Evolutionary conservation across 2,329 filamentous ascomycete species (phyloP), one percentile per base, ranked within the genome.

Genomic region (Colletotrichum siamense): DNA sequence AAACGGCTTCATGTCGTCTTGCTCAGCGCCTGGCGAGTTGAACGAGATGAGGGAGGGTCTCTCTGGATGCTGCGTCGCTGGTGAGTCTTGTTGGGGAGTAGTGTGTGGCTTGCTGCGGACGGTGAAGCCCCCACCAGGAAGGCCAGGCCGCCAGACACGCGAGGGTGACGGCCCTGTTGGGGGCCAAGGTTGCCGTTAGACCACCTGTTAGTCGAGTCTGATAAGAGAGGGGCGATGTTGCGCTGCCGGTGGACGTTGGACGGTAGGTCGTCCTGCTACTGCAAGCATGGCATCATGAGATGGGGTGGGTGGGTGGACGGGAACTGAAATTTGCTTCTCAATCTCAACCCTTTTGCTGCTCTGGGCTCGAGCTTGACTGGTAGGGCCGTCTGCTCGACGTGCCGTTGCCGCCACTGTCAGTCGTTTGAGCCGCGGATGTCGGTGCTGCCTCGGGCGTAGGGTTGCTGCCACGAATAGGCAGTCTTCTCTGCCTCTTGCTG

Each of bases 171-270:
- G 24, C 26, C n/a, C n/a, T 39, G 36, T 49, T 64, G 52, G 62
- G 69, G 39, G 39, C 59, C 32, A 69, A 72, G 49, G 10, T 22
- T 63, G 57, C 32, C 70, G n/a, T 57, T 68, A 36, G 59, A 63
- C 55, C 32, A 63, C 55, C 44, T 49, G n/a, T 32, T 59, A 64
- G 63, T 63, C 67, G 57, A 55, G 63, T 32, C n/a, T 65, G 71
- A 69, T 69, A 73, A 73, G 73, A 69, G 73, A 76, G 73, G 73
- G 73, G 70, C 73, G 73, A 76, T 76, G 73, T 49, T 69, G 73
- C 73, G 73, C 52, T 76, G 44, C 70, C 49, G 73, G 73, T 76
- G 73, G 64, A 49, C 15, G 63, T 57, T 36, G 64, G 39, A 63
- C 59, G 70, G 70, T 64, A 36, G 28, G 69, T 32, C 69, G 32